Base-by-base conservation (phyloP, 2,329 filamentous ascomycete species). In the Didymellaceae sp. region DNA sequence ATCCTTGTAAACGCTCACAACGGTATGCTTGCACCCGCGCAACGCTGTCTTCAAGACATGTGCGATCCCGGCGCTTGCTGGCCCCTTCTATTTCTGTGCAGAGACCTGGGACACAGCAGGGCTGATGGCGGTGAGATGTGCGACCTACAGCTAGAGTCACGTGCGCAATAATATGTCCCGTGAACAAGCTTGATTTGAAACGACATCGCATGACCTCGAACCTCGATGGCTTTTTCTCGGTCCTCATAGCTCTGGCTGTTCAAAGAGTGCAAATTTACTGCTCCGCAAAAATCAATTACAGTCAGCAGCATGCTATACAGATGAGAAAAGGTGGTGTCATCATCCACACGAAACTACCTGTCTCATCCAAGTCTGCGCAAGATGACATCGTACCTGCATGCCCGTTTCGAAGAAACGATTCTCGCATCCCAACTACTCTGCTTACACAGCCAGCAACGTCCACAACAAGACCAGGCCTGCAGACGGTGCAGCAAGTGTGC, bases 1-100 rank as follows among this genome's bases (percentile, higher is more conserved):
- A 52, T 38, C 38, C 44, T 17, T 39, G 43, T 21, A 20, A 28
- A 24, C 21, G 26, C 43, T n/a, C 17, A 21, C 43, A 43, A 43
- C 44, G 38, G 26, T 43, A 49, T 60, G 49, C 45, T 42, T 39
- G 51, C 33, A 49, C 39, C 40, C 39, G 39, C 24, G 25, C 32
- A 37, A 32, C 11, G 35, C 26, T n/a, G 33, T 13, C 24, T 3
- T 43, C 25, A 10, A 43, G 32, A 26, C 39, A 34, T n/a, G 11
- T 14, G 4, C 22, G 18, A 40, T 43, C 22, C 42, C 25, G 48
- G 48, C 42, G 42, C 30, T 25, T 45, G 35, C 16, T 11, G 10
- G 21, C 10, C 13, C 24, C 14, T 42, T 37, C 48, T 52, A 46
- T 52, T 52, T 52, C 10, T 4, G 32, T 42, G 37, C 24, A 10